Conservation (phyloP, 805 yeast species). For the Yarrowia yakushimensis region DNA sequence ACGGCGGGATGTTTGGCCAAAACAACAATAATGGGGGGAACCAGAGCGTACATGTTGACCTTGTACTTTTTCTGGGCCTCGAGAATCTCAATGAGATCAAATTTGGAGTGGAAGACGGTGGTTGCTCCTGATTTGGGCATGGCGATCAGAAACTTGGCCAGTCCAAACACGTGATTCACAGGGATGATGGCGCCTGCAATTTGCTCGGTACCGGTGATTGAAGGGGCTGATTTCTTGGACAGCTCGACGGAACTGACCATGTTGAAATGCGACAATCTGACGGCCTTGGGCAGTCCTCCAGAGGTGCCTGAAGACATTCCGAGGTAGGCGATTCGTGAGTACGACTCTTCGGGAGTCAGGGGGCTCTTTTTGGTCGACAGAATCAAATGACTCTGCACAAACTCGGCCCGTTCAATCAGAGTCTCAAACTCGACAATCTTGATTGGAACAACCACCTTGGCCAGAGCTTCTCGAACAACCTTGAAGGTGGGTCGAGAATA, state of each 20-base stretch:
- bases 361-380: background rate
- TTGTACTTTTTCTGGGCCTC: conserved; percentile 33
- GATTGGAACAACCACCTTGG: background rate
- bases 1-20: conserved; percentile 46
- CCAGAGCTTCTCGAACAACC: background rate
- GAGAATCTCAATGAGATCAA: conserved; percentile 38
- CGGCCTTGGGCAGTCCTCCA: conserved; percentile 21
- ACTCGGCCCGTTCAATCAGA: background rate
- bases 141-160: conserved; percentile 33
- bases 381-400: background rate
- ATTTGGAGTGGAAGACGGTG: conserved; percentile 35
- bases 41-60: conserved; percentile 43
- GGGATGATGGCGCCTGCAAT: conserved; percentile 37
- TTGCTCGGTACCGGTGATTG: conserved; percentile 13
- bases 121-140: conserved; percentile 30
- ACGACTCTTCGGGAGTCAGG: conserved; percentile 6
- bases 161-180: conserved; percentile 37
- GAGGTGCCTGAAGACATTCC: conserved; percentile 25
- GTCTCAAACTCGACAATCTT: conserved; percentile 12
- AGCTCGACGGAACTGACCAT: conserved; percentile 13
- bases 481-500: background rate
- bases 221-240: background rate
- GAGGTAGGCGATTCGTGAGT: background rate
- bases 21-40: conserved; percentile 44
- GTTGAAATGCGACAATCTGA: conserved; percentile 18